Conservation (phyloP, 805 yeast species). For the Yarrowia deformans region DNA sequence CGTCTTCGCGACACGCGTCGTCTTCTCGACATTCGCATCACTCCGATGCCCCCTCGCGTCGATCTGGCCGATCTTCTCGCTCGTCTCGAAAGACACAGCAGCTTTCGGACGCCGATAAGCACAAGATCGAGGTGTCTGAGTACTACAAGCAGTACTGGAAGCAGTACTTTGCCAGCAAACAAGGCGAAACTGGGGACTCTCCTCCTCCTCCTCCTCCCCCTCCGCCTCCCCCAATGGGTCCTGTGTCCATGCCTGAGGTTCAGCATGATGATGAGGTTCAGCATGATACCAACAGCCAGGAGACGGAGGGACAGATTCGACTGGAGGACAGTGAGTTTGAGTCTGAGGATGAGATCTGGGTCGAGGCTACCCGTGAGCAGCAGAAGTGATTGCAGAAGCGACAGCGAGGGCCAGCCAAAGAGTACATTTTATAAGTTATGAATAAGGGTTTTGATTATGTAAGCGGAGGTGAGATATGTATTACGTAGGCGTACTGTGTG, state of each 20-base stretch:
- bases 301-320: conserved; percentile 17
- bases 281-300: too few relatives aligned
- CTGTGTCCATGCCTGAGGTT: conserved; percentile 29
- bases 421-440: conserved; percentile 18
- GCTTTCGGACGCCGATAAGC: conserved; percentile 27
- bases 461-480: too few relatives aligned
- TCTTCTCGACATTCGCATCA: conserved; percentile 5
- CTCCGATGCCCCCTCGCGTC: background rate
- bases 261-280: background rate
- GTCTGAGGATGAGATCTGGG: conserved; percentile 38
- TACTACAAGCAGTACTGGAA: conserved; percentile 39
- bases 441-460: background rate
- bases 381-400: background rate
- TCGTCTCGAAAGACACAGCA: background rate
- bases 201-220: conserved; percentile 30
- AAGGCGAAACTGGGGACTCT: background rate
- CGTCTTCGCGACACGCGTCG: too few relatives aligned
- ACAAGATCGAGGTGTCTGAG: conserved; percentile 35
- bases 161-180: conserved; percentile 26
- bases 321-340: conserved; percentile 29
- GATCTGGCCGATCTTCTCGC: background rate
- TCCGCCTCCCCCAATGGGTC: conserved; percentile 2
- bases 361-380: conserved; percentile 17
- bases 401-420: too few relatives aligned
- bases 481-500: too few relatives aligned